Base-by-base conservation (phyloP, 108 stramenopile species). In the Cyclotella choctawhatcheeana region DNA sequence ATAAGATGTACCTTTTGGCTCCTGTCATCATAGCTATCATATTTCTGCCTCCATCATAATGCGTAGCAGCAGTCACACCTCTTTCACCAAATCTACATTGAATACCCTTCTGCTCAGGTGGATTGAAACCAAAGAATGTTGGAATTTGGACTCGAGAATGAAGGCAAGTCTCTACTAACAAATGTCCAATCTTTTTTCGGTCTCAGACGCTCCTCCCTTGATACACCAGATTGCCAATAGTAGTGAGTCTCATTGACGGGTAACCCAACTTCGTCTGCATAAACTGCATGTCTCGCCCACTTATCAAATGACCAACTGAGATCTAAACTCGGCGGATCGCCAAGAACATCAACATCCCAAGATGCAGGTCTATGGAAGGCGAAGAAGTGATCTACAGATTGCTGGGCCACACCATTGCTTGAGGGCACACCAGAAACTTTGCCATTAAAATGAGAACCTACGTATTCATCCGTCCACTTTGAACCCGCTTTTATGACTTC, bases 21-120 rank as follows among this genome's bases (percentile, higher is more conserved):
- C 97, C 97, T 13, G 82, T 89, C 21, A 98, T 70, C 97, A 98
- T 98, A 37, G 89, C 89, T 27, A 98, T 74, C 92, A 97, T 95
- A 61, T 98, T 98, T 21, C 88, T 75, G 0, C 97, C 96, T 16
- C 76, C 84, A 73, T 98, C 97, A 81, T 92, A 97, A 70, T 98
- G 97, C n/a, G 90, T 88, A 44, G 96, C 97, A 13, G 97, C 96
- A 56, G 94, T 94, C 43, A 96, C 91, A 32, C 97, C 97, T 20
- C 92, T 84, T 55, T 69, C 67, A 29, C 67, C 67, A 56, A 69
- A 69, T 29, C 95, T 83, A 59, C 95, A 96, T 71, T 96, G 95
- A 40, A 94, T 93, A 17, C 95, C 95, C 81, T 93, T 93, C 77
- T 92, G 89, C 40, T 67, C 73, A 45, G 79, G 64, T 5, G 90